These are phyloP conservation scores for Lentinus tigrinus DNA, from an alignment of 768 basidiomycete species.

Conservation along the genomic window DNA sequence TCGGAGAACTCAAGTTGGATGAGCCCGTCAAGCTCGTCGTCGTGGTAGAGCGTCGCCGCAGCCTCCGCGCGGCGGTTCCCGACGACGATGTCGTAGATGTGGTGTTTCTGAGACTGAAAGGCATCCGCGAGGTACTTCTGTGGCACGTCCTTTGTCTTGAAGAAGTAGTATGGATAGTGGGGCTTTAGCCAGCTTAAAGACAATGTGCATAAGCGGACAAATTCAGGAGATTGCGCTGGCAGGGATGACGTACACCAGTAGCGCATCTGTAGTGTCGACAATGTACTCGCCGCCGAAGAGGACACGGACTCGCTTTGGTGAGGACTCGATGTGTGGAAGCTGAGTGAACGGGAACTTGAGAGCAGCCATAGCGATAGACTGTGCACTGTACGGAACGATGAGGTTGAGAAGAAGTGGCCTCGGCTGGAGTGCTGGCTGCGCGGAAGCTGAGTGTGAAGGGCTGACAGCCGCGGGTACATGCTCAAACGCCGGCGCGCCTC, in stretches of 20 bases:
- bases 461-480: not conserved
- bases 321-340: conserved; percentile 47
- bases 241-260: conserved; percentile 51
- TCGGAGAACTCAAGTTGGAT: conserved; percentile 48
- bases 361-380: not conserved
- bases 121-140: conserved; percentile 36
- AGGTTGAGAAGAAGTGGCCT: not conserved
- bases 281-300: conserved; percentile 50
- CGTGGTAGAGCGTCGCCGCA: conserved; percentile 38
- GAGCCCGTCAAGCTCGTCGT: conserved; percentile 44
- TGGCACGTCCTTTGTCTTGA: conserved; percentile 45
- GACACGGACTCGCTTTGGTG: conserved; percentile 51
- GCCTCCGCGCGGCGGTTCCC: conserved; percentile 37
- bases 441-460: not conserved
- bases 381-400: not conserved
- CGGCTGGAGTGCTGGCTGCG: not conserved
- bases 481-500: conserved; percentile 5
- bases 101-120: conserved; percentile 28
- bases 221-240: not conserved
- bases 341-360: conserved; percentile 32
- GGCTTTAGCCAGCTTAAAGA: conserved; percentile 51
- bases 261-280: conserved; percentile 55
- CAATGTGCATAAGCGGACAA: not conserved
- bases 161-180: conserved; percentile 56
- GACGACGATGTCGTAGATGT: conserved; percentile 48